Percentiles rank a stretch among this genome's conserved stretches.
These are phyloP conservation scores for Prunus mongolica DNA, from an alignment of 306 rosid genomes.

Conservation along the genomic window DNA sequence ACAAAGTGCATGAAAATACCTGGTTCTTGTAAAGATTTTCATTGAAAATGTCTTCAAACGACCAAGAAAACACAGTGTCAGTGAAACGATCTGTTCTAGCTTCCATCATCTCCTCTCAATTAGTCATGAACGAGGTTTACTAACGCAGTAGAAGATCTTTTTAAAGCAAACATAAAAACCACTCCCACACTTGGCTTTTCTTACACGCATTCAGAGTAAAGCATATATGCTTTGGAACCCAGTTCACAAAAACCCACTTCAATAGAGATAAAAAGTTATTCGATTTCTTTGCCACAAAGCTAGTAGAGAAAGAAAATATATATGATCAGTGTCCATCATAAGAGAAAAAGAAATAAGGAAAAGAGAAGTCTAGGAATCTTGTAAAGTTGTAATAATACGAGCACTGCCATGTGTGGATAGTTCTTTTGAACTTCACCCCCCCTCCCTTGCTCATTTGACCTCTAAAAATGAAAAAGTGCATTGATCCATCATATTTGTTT, in stretches of 20 bases:
- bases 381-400: background rate
- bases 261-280: background rate
- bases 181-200: too few species aligned
- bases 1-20: conserved; percentile 24
- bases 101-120: conserved; percentile 7
- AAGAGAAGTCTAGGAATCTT: background rate
- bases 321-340: background rate
- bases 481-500: too few species aligned
- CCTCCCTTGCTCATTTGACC: too few species aligned
- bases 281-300: background rate
- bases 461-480: too few species aligned
- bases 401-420: background rate
- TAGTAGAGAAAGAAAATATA: background rate
- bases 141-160: too few species aligned
- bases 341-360: background rate
- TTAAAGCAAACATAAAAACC: too few species aligned
- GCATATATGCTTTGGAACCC: background rate
- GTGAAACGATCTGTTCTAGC: conserved; percentile 1
- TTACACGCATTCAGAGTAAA: background rate
- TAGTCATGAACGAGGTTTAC: background rate
- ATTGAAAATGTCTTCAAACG: conserved; percentile 47
- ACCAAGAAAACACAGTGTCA: conserved; percentile 51
- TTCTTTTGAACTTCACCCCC: too few species aligned
- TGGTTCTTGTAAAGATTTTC: conserved; percentile 32
- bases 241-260: conserved; percentile 2